Evolutionary conservation across 2,329 filamentous ascomycete genomes (phyloP).

Genomic region (Neurospora sp.): DNA sequence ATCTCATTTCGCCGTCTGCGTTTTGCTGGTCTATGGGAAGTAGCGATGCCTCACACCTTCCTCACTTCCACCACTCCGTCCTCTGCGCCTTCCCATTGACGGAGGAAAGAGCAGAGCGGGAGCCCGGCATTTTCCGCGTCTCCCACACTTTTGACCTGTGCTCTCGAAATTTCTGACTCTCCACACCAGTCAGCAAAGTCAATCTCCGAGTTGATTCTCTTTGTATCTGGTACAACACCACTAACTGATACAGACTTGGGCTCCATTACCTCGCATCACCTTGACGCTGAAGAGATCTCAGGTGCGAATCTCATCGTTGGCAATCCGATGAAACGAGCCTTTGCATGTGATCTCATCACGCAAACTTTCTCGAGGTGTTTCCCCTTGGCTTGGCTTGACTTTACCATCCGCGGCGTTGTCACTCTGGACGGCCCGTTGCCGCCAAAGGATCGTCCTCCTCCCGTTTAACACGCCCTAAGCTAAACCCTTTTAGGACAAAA

Average conservation of each 20-base stretch:
- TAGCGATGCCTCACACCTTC: not conserved
- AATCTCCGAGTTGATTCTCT: not conserved
- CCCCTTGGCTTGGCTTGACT: not conserved
- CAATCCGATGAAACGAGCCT: not conserved
- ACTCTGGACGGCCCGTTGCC: not conserved
- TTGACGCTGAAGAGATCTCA: not conserved
- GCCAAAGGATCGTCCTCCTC: not conserved
- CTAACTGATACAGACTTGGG: too few species aligned
- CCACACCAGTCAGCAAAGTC: not conserved
- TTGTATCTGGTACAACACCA: not conserved
- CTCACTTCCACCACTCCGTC: not conserved
- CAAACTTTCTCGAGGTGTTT: not conserved
- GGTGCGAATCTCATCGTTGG: not conserved
- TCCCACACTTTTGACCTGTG: not conserved
- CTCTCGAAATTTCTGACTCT: not conserved
- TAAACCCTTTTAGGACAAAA: not conserved
- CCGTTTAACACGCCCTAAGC: not conserved
- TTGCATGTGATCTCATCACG: not conserved
- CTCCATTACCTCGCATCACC: not conserved
- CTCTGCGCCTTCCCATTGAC: not conserved
- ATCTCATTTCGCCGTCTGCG: not conserved
- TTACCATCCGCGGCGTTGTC: not conserved
- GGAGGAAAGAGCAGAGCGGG: not conserved
- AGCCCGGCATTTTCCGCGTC: not conserved
- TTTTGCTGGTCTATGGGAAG: not conserved